phyloP scores from a whole-genome alignment of 2,329 filamentous ascomycete genomes.

The Ceratocystis diversiconidia region DNA sequence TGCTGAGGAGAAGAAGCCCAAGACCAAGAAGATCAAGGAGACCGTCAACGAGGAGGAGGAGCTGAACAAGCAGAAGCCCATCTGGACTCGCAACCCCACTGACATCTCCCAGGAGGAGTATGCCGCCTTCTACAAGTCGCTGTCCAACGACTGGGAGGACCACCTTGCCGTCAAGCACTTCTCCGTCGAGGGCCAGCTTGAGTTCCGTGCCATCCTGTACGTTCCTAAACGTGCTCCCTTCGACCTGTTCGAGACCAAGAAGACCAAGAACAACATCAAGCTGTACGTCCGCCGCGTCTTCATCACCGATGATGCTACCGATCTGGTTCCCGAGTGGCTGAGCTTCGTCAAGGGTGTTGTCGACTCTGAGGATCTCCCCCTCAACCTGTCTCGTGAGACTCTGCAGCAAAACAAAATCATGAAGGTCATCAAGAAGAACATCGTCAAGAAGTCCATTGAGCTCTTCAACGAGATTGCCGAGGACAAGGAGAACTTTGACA shows the following conservation, averaged over 20 bases:
- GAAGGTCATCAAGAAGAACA: slow-evolving; percentile 99
- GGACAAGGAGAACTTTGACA: slow-evolving; percentile 99
- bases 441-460: slow-evolving; percentile 99
- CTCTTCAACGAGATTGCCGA: slow-evolving; percentile 98
- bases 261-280: slow-evolving; percentile 99
- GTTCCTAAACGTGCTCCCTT: slow-evolving; percentile 99
- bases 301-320: slow-evolving; percentile 98
- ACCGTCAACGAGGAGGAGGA: slow-evolving; percentile 97
- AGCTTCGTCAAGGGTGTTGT: slow-evolving; percentile 99
- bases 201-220: slow-evolving; percentile 99
- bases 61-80: slow-evolving; percentile 99
- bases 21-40: slow-evolving; percentile 99
- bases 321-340: slow-evolving; percentile 98
- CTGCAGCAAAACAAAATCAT: slow-evolving; percentile 99
- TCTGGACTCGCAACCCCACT: slow-evolving; percentile 96
- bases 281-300: slow-evolving; percentile 99
- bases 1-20: slow-evolving; percentile 77
- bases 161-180: slow-evolving; percentile 99
- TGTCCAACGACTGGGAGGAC: slow-evolving; percentile 99
- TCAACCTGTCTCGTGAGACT: slow-evolving; percentile 99
- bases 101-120: slow-evolving; percentile 97
- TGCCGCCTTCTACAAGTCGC: slow-evolving; percentile 98
- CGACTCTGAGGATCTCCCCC: slow-evolving; percentile 97
- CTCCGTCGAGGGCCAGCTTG: slow-evolving; percentile 99
- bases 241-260: slow-evolving; percentile 99